Base-by-base conservation (phyloP, 257 asterid genomes). In the Salvia splendens region DNA sequence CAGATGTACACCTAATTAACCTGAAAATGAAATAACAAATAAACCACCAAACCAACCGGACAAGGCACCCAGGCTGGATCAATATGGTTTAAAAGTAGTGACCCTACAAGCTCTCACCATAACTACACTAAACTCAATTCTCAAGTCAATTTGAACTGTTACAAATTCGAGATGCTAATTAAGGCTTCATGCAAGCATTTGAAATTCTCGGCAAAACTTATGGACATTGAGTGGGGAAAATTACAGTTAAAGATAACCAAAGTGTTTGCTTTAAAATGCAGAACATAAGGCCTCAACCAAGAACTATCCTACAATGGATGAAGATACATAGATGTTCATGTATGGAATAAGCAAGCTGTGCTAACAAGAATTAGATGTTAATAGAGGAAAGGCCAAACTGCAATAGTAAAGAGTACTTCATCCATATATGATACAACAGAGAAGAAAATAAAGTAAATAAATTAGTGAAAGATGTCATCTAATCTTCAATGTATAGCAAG, bases 261-360 rank as follows among this genome's bases (percentile, higher is more conserved):
- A 57, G 50, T 28, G 72, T 30, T 42, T 5, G 50, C 48, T 14
- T 61, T 32, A 51, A 46, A 24, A 54, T 60, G 67, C 52, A 53
- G 36, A 15, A 63, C 8, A 42, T 4, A 28, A 5, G 56, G 14
- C 42, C 49, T 30, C 47, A 45, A 28, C 33, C 14, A 8, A 49
- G 40, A 46, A 64, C 60, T 12, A 9, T 14, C 38, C 53, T 8
- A 20, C 45, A 48, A 46, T 9, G 24, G 67, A 43, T 5, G 12
- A 55, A 56, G 47, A 16, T n/a, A 28, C 51, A 38, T 24, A 35
- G 33, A 52, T 12, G 8, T 3, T 15, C 43, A 35, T 35, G 20
- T 24, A 36, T 5, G 42, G 61, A 41, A 65, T 59, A 50, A 15
- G 14, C 55, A 64, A 48, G 41, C 10, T 41, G 51, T 3, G 30